These are phyloP conservation scores for Apiotrichum siamense DNA, from an alignment of 1,284 basidiomycete genomes.

Conservation along the genomic window DNA sequence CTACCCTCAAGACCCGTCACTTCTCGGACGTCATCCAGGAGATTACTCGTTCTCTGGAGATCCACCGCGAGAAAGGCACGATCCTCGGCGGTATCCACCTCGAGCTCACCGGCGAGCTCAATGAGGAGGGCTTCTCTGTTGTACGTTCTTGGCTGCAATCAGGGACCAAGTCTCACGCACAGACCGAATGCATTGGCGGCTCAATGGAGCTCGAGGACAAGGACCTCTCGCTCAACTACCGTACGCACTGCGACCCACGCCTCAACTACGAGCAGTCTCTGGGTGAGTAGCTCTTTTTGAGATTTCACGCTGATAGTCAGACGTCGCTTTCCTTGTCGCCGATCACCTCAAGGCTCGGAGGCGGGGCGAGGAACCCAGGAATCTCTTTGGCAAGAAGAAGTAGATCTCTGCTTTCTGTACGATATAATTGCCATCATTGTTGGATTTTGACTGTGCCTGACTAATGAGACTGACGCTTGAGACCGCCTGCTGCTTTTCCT, in stretches of 20 bases:
- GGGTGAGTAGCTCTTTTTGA: conserved; percentile 23
- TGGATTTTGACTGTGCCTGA: too few relatives aligned
- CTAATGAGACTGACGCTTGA: too few relatives aligned
- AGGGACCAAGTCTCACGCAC: neutral
- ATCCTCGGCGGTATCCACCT: conserved; percentile 90
- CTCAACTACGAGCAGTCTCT: conserved; percentile 56
- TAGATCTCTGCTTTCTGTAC: too few relatives aligned
- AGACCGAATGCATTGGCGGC: conserved; percentile 56
- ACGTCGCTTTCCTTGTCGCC: conserved; percentile 50
- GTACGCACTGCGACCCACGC: conserved; percentile 50
- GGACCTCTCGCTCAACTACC: conserved; percentile 52
- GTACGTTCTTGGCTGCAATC: conserved; percentile 20
- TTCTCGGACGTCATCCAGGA: conserved; percentile 89
- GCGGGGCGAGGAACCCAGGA: conserved; percentile 37
- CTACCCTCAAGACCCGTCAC: conserved; percentile 71
- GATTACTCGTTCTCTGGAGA: conserved; percentile 70
- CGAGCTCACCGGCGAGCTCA: conserved; percentile 93
- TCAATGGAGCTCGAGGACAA: conserved; percentile 55
- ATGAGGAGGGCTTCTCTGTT: conserved; percentile 86
- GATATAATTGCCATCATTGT: too few relatives aligned
- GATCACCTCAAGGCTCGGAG: conserved; percentile 46
- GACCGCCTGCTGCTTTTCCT: too few relatives aligned
- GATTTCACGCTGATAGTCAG: conserved; percentile 18
- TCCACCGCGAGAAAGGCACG: conserved; percentile 66
- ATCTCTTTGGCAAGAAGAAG: conserved; percentile 19